Evolutionary conservation across 495 filamentous ascomycete species (phyloP), one percentile per base, ranked within the genome.

Genomic region (Evernia prunastri): DNA sequence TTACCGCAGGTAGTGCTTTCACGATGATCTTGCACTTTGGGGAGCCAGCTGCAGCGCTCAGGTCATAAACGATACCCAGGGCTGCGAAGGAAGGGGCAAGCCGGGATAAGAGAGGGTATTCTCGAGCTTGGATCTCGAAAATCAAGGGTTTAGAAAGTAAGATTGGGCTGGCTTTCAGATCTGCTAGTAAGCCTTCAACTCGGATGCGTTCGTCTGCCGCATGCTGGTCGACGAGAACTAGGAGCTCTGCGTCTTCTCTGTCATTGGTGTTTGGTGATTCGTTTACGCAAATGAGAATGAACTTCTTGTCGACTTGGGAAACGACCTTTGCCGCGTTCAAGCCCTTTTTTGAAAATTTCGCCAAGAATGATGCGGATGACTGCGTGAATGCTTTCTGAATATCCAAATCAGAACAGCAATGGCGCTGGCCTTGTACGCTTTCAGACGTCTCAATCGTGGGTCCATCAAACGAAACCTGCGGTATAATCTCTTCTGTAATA

Each of bases 191-290:
- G 0, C 71, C 70, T 73, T 98, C 94, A 11, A 97, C 82, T 9
- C 87, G 84, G 69, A 89, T 87, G 25, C 94, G 82, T 74, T 98
- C 94, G 74, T 95, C 91, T 1, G 93, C 94, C 13, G 94, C 94
- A 72, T 98, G 94, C 69, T 98, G 94, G 72, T 98, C 94, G 53
- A 98, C 82, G 13, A 97, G 79, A 0, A 95, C 81, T 1, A 98
- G 77, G 15, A 84, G 61, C 23, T 60, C 53, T 37, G 53, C 42
- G 10, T 15, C 58, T 27, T 49, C 2, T 29, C 57, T 58, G 31
- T 31, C 37, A 31, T 10, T 35, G 27, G 15, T 64, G 6, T 43
- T 56, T 45, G 37, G 11, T 17, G 56, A 70, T 33, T 56, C 42
- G 11, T 45, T 51, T 45, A 89, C 75, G 66, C 84, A 89, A 29